Base-by-base conservation (phyloP, 805 yeast genomes). In the Yarrowia porcina region DNA sequence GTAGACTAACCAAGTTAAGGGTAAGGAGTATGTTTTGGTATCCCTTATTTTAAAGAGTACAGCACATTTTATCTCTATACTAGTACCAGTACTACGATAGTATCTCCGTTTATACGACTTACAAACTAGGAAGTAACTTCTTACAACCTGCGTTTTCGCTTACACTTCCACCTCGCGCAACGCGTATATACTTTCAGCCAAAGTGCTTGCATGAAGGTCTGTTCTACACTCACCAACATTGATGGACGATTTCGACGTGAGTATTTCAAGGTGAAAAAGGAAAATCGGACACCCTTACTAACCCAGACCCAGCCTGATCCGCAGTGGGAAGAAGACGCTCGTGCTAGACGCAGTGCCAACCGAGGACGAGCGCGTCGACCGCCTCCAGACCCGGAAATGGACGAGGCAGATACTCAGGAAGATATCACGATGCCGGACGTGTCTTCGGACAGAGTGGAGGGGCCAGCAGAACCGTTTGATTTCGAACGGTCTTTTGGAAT, bases 301-400 rank as follows among this genome's bases (percentile, higher is more conserved):
- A 52, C 59, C 15, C 49, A 56, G 61, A 56, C 61, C 20, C 61
- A 56, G 49, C 61, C 61, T 6, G 61, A 56, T 28, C 39, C 61
- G 6, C 32, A 8, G 7, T 56, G 61, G 49, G 49, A 27, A 20
- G 49, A 39, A 15, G 47, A 39, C 49, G 28, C 39, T 27, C 15
- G 25, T 10, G 61, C 44, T 10, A 20, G 44, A 12, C 35, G 36
- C 28, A 45, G 18, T 30, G 52, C 52, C 36, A 13, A 28, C 21
- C 52, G 44, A 13, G 47, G 47, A 23, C 36, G 36, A 1, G 18
- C 35, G 49, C 36, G 38, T 41, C 49, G 20, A 11, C 49, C 38
- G 2, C n/a, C 61, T 2, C 47, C 21, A 1, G 47, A 36, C 61
- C 44, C 61, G 21, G 0, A 4, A 4, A 27, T 36, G 44, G 61